Evolutionary conservation across 2,329 filamentous ascomycete genomes (phyloP).

Genomic region (Polytolypa hystricis): DNA sequence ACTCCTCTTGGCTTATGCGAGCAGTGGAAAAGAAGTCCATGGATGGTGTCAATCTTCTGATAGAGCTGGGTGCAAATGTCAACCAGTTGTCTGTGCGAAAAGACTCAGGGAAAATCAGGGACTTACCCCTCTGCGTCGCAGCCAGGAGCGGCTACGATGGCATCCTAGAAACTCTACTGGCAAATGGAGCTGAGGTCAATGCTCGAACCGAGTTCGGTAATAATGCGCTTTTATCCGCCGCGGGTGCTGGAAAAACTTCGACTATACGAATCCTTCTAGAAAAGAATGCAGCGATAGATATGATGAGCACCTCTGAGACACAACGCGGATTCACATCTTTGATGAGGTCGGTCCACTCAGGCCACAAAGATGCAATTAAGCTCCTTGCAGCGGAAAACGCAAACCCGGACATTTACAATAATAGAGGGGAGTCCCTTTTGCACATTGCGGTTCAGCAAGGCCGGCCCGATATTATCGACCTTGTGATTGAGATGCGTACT

Average conservation of each 20-base stretch:
- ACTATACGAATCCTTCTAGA: background rate
- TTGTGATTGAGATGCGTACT: background rate
- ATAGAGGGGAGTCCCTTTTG: background rate
- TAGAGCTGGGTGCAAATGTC: background rate
- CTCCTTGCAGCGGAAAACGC: background rate
- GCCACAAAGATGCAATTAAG: background rate
- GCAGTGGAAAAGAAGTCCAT: background rate
- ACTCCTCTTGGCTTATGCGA: background rate
- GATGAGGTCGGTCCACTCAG: background rate
- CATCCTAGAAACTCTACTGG: background rate
- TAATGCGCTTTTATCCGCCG: background rate
- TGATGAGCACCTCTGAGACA: background rate
- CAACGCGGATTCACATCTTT: background rate
- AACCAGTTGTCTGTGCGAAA: background rate
- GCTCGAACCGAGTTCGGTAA: background rate
- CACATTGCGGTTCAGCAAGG: background rate
- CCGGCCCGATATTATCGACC: background rate
- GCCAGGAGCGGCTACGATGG: background rate
- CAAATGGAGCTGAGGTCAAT: background rate
- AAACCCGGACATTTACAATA: background rate
- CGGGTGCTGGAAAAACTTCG: background rate
- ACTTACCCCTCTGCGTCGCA: background rate
- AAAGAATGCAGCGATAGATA: background rate
- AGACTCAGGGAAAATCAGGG: background rate
- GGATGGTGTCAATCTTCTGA: background rate